Evolutionary conservation across 192 early-diverging fungal species (phyloP).

Genomic region (Thamnidium elegans): DNA sequence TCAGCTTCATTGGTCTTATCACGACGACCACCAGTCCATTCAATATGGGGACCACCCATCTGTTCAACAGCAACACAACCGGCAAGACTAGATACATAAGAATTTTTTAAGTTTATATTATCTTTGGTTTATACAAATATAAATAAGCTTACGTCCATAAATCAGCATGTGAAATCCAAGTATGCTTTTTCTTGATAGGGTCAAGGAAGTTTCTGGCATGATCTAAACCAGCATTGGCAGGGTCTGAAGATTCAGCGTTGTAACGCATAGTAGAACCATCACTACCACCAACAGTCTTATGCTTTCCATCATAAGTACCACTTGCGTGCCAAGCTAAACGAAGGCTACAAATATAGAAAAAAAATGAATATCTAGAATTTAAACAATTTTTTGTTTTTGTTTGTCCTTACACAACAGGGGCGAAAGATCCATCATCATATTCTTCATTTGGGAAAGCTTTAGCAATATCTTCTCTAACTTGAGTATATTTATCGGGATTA

Average conservation of each 20-base stretch:
- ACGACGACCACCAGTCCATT: constrained; percentile 55
- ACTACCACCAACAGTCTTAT: constrained; percentile 59
- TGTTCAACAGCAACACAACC: constrained; percentile 65
- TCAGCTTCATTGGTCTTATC: constrained; percentile 50
- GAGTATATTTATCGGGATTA: constrained; percentile 38
- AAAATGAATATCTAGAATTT: constrained; percentile 37
- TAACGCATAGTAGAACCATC: constrained; percentile 71
- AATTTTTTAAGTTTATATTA: no score
- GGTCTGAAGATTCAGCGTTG: constrained; percentile 55
- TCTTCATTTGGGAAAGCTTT: constrained; percentile 35
- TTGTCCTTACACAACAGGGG: constrained; percentile 61
- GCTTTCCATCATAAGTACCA: constrained; percentile 62
- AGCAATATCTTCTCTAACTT: constrained; percentile 40
- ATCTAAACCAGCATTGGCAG: constrained; percentile 63
- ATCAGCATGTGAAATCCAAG: constrained; percentile 68
- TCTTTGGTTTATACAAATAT: background rate
- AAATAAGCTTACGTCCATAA: constrained; percentile 58
- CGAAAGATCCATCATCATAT: constrained; percentile 61
- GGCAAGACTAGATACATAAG: constrained; percentile 40
- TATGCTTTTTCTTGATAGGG: constrained; percentile 59
- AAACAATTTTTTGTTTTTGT: background rate
- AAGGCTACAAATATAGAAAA: constrained; percentile 19
- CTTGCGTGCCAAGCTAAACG: constrained; percentile 61
- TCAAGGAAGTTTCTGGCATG: constrained; percentile 50
- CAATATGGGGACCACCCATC: constrained; percentile 66